Conservation (phyloP, 75 land plant species). For the Chamaecyparis obtusa region DNA sequence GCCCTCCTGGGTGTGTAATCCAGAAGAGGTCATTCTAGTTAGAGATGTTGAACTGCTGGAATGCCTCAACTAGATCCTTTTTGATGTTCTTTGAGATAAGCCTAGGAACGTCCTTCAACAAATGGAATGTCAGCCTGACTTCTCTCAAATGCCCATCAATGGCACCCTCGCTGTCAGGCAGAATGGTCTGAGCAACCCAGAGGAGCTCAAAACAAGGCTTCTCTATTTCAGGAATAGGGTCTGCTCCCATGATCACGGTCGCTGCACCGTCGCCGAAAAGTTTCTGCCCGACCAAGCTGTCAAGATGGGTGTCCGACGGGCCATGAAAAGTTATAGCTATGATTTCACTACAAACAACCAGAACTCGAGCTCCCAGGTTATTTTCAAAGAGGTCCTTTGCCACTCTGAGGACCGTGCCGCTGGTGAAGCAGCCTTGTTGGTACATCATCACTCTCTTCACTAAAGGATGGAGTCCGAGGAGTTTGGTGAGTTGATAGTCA, state of each 20-base stretch:
- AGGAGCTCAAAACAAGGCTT: conserved; percentile 40
- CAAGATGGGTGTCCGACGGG: conserved; percentile 44
- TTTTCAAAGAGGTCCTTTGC: conserved; percentile 65
- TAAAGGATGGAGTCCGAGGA: conserved; percentile 50
- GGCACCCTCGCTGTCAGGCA: conserved; percentile 56
- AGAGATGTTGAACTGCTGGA: conserved; percentile 20
- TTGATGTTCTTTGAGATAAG: conserved; percentile 54
- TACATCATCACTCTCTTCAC: conserved; percentile 64
- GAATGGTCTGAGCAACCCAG: conserved; percentile 30
- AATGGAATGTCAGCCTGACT: conserved; percentile 49
- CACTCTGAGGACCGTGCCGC: conserved; percentile 46
- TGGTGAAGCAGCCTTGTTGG: conserved; percentile 63
- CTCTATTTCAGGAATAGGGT: conserved; percentile 32
- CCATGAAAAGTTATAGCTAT: conserved; percentile 54
- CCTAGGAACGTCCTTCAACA: conserved; percentile 55
- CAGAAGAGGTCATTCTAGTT: conserved; percentile 57
- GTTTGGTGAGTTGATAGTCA: conserved; percentile 57
- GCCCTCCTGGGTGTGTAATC: conserved; percentile 59
- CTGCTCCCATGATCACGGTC: conserved; percentile 47
- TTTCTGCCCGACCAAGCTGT: conserved; percentile 53
- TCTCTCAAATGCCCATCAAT: conserved; percentile 53
- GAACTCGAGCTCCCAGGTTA: conserved; percentile 47
- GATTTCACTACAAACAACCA: conserved; percentile 53
- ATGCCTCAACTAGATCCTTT: conserved; percentile 27
- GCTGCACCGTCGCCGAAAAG: conserved; percentile 64